Conservation (phyloP, 768 basidiomycete species). For the Phylloporus scabripes region DNA sequence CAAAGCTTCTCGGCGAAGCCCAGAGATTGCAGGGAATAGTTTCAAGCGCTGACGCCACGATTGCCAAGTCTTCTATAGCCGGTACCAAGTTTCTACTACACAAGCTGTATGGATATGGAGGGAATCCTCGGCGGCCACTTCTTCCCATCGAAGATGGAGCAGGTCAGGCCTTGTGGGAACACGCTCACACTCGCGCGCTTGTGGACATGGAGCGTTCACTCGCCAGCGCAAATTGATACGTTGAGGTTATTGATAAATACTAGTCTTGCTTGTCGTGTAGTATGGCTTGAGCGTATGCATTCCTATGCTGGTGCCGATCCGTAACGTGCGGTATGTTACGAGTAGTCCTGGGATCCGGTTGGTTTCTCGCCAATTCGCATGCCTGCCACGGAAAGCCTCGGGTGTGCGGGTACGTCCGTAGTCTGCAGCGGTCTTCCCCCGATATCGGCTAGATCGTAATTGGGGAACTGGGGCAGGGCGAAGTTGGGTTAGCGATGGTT, state of each 20-base stretch:
- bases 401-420: conserved; percentile 3
- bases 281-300: neutral
- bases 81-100: conserved; percentile 82
- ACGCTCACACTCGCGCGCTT: conserved; percentile 66
- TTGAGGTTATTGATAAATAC: neutral
- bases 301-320: neutral
- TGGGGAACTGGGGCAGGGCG: neutral
- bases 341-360: neutral
- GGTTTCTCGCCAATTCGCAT: conserved; percentile 1
- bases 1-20: conserved; percentile 58
- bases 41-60: conserved; percentile 74
- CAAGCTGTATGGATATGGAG: conserved; percentile 77
- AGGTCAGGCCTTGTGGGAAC: conserved; percentile 63
- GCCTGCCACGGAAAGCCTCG: conserved; percentile 10
- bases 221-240: conserved; percentile 28
- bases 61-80: conserved; percentile 67
- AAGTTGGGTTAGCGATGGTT: neutral
- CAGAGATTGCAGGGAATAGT: conserved; percentile 75
- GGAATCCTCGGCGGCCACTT: conserved; percentile 71
- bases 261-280: neutral
- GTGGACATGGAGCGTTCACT: conserved; percentile 58
- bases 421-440: neutral
- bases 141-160: conserved; percentile 53
- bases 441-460: conserved; percentile 13
- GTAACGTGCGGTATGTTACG: neutral